phyloP scores from a whole-genome alignment of 139 green algal genomes.

The Deuterostichococcus epilithicus region DNA sequence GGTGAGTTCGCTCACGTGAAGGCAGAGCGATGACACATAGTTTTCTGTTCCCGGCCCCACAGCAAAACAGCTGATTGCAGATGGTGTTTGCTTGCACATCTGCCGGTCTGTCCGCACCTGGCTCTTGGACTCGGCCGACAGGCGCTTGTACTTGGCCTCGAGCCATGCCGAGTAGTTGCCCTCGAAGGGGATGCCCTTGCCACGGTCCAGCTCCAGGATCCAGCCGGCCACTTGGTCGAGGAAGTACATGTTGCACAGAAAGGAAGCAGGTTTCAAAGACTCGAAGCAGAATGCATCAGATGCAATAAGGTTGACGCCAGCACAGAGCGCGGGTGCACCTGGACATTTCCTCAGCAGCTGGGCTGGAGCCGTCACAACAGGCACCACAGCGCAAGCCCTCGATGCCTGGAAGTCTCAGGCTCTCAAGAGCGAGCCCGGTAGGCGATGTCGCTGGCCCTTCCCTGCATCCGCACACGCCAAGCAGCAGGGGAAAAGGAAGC shows the following conservation, averaged over 20 bases:
- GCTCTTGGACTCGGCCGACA: slow-evolving; percentile 2
- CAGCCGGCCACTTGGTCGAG: slow-evolving; percentile 69
- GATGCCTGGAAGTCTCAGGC: no score
- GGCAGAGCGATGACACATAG: no score
- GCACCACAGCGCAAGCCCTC: not conserved
- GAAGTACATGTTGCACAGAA: slow-evolving; percentile 38
- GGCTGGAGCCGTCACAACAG: not conserved
- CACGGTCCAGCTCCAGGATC: slow-evolving; percentile 78
- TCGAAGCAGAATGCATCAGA: not conserved
- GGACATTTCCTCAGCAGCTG: not conserved
- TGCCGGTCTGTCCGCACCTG: slow-evolving; percentile 29
- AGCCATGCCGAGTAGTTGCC: slow-evolving; percentile 79
- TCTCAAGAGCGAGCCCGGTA: no score
- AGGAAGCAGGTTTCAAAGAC: not conserved
- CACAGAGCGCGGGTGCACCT: not conserved
- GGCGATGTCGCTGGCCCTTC: no score
- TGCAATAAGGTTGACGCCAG: not conserved
- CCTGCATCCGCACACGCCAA: not conserved
- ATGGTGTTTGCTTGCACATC: no score
- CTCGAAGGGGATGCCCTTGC: slow-evolving; percentile 74
- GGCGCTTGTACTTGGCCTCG: slow-evolving; percentile 35
- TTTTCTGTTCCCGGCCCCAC: no score
- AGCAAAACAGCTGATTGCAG: no score
- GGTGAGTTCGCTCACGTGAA: no score
- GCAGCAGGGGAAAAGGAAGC: not conserved